These are phyloP conservation scores for Halocafeteria seosinensis DNA, from an alignment of 108 stramenopile species.

Conservation along the genomic window DNA sequence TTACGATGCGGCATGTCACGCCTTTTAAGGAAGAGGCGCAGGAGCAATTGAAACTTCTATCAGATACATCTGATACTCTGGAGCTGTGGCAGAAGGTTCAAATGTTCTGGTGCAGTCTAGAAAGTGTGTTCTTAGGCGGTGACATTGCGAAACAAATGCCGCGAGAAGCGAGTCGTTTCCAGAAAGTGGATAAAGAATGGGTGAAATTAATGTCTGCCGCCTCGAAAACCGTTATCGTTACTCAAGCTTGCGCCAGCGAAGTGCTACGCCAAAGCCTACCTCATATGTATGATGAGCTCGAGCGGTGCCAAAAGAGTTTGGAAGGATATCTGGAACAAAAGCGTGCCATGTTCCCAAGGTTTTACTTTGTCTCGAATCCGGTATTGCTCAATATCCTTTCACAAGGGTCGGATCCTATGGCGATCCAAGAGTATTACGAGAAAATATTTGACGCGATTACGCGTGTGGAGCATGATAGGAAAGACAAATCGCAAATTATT, in stretches of 20 bases:
- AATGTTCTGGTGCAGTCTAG: constrained; percentile 71
- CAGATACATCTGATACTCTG: constrained; percentile 64
- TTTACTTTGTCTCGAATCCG: constrained; percentile 74
- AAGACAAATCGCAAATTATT: constrained; percentile 60
- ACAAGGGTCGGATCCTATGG: constrained; percentile 67
- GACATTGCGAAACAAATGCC: constrained; percentile 78
- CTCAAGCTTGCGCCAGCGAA: constrained; percentile 56
- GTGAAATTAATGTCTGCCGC: constrained; percentile 60
- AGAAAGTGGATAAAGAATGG: constrained; percentile 76
- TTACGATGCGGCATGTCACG: constrained; percentile 60
- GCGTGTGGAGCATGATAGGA: constrained; percentile 63
- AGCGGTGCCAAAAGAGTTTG: constrained; percentile 70
- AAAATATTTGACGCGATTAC: constrained; percentile 50
- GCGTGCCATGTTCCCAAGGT: constrained; percentile 69
- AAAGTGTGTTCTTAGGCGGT: constrained; percentile 69
- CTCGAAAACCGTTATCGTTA: constrained; percentile 49
- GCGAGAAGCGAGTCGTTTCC: constrained; percentile 70
- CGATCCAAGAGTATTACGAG: constrained; percentile 76
- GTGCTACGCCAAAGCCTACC: constrained; percentile 45
- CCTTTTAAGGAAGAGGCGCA: constrained; percentile 61
- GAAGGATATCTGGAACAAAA: constrained; percentile 76
- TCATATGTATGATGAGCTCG: constrained; percentile 66
- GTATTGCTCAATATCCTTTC: constrained; percentile 64
- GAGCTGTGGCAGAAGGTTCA: constrained; percentile 77
- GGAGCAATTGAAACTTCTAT: constrained; percentile 47